phyloP scores from a whole-genome alignment of 495 filamentous ascomycete species.

The Sordaria brevicollis region DNA sequence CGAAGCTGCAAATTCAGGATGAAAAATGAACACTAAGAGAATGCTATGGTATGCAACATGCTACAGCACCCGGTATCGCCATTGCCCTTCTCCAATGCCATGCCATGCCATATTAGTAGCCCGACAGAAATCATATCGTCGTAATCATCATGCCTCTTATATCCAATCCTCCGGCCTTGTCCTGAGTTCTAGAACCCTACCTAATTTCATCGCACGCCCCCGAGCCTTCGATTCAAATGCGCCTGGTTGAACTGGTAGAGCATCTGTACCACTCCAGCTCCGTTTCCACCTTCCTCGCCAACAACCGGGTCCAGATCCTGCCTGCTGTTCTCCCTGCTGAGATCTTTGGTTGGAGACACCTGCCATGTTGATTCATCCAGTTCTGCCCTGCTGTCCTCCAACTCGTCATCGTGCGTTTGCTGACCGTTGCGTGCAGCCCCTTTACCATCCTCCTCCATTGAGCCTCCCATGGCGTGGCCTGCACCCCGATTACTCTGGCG shows the following conservation, averaged over 20 bases:
- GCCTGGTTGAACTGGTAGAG: conserved; percentile 86
- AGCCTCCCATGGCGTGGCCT: conserved; percentile 37
- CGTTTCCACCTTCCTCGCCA: conserved; percentile 2
- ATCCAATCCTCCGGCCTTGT: background rate
- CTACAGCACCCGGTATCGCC: background rate
- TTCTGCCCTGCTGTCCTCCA: conserved; percentile 38
- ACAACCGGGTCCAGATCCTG: conserved; percentile 11
- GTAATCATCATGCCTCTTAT: background rate
- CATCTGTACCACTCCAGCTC: conserved; percentile 66
- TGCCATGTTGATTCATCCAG: conserved; percentile 46
- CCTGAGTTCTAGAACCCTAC: background rate
- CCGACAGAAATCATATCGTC: background rate
- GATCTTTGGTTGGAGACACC: conserved; percentile 28
- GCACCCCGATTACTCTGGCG: conserved; percentile 32
- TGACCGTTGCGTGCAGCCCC: conserved; percentile 60
- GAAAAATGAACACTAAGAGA: background rate
- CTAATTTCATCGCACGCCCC: conserved; percentile 27
- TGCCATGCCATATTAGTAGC: background rate
- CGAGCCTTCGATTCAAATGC: conserved; percentile 48
- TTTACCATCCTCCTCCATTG: conserved; percentile 38
- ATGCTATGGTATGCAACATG: background rate
- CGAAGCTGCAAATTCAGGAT: too few species aligned
- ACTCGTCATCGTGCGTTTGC: conserved; percentile 58
- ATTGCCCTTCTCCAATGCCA: background rate
- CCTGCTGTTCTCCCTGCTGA: conserved; percentile 33